Conservation (phyloP, 495 filamentous ascomycete species). For the Penicillium riverlandense region DNA sequence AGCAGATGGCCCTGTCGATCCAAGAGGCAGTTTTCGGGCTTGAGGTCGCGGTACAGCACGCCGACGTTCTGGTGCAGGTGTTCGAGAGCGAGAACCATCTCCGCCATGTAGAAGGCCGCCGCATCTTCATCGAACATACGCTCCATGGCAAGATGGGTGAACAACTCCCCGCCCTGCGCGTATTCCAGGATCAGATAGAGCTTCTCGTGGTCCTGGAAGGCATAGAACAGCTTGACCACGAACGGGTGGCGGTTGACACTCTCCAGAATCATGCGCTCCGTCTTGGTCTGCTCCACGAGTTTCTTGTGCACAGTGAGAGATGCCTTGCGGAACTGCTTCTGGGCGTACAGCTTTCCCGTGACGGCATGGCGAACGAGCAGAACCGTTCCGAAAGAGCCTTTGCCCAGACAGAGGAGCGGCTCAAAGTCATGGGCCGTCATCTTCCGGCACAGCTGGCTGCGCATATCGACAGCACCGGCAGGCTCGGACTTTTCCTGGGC, state of each 20-base stretch:
- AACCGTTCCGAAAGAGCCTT: slow-evolving; percentile 92
- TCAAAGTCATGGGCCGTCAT: slow-evolving; percentile 91
- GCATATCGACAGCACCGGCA: slow-evolving; percentile 15
- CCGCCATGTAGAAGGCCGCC: slow-evolving; percentile 95
- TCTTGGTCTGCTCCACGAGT: slow-evolving; percentile 92
- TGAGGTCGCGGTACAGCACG: slow-evolving; percentile 93
- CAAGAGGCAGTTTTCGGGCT: slow-evolving; percentile 95
- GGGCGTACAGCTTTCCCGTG: slow-evolving; percentile 87
- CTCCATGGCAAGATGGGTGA: slow-evolving; percentile 80
- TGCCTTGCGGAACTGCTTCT: slow-evolving; percentile 98
- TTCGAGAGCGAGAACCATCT: slow-evolving; percentile 89
- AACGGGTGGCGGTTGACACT: slow-evolving; percentile 94
- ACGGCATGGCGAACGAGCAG: slow-evolving; percentile 79
- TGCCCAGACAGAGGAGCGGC: slow-evolving; percentile 88
- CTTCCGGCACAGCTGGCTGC: slow-evolving; percentile 55
- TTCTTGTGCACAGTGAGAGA: slow-evolving; percentile 88
- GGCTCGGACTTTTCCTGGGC: slow-evolving; percentile 26
- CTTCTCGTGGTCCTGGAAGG: slow-evolving; percentile 97
- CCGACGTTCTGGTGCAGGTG: slow-evolving; percentile 88
- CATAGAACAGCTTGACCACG: slow-evolving; percentile 95
- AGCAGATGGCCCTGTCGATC: slow-evolving; percentile 88
- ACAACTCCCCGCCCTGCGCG: slow-evolving; percentile 93
- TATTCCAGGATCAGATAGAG: slow-evolving; percentile 97
- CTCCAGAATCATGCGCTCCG: slow-evolving; percentile 88
- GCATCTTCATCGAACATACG: slow-evolving; percentile 85